phyloP scores from a whole-genome alignment of 768 basidiomycete species.

The Rhizopogon sp. region DNA sequence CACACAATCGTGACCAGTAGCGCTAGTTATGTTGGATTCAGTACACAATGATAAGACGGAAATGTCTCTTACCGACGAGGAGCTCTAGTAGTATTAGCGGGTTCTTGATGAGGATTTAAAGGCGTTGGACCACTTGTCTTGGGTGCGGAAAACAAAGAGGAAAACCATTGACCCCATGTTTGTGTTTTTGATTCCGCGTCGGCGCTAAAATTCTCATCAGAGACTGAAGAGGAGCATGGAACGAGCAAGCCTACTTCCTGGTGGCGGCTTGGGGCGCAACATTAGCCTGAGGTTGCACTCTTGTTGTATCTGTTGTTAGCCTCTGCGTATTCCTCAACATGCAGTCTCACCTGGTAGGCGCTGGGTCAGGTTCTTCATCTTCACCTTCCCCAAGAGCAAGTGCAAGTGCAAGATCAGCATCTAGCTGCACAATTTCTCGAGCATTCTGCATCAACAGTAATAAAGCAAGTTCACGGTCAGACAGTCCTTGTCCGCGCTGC shows the following conservation, averaged over 20 bases:
- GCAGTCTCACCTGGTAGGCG: not conserved
- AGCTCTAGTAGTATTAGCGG: not conserved
- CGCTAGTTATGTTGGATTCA: not conserved
- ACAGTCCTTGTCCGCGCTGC: slow-evolving; percentile 6
- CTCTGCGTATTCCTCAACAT: not conserved
- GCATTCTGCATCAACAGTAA: slow-evolving; percentile 20
- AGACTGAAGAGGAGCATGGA: no score
- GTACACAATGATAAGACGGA: not conserved
- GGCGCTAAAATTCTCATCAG: not conserved
- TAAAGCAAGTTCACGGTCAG: slow-evolving; percentile 21
- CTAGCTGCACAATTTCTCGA: slow-evolving; percentile 8
- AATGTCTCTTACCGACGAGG: slow-evolving; percentile 8
- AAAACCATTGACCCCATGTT: slow-evolving; percentile 13
- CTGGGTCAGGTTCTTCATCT: not conserved
- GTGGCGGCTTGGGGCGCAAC: not conserved
- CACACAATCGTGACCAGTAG: slow-evolving; percentile 28
- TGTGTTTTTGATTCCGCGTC: no score
- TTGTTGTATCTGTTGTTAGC: not conserved
- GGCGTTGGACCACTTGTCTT: not conserved
- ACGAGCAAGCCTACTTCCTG: not conserved
- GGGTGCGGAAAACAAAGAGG: slow-evolving; percentile 7
- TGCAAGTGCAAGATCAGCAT: slow-evolving; percentile 20
- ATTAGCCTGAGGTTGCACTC: not conserved
- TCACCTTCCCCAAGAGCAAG: slow-evolving; percentile 10
- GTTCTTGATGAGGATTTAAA: not conserved